A percentile compares a stretch with the other conserved stretches of the same genome.
Evolutionary conservation across 2,329 filamentous ascomycete species (phyloP).

Genomic region (Ophiostoma montium): DNA sequence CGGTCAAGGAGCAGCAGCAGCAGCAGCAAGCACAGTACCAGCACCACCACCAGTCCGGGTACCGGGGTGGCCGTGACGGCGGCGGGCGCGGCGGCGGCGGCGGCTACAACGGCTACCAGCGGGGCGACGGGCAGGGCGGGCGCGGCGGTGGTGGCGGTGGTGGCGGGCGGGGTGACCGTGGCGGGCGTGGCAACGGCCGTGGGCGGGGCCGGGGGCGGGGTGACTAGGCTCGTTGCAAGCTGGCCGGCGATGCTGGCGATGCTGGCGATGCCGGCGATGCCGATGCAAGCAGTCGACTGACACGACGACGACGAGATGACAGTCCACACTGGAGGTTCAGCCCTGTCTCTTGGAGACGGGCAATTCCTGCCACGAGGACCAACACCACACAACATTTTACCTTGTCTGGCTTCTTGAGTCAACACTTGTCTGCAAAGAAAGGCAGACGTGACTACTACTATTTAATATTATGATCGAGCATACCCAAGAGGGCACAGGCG

Average conservation of each 20-base stretch:
- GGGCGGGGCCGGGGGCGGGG: slow-evolving; percentile 24
- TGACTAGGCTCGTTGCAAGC: slow-evolving; percentile 5
- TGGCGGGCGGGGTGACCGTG: slow-evolving; percentile 23
- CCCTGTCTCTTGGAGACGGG: not conserved
- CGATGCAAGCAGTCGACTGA: not conserved
- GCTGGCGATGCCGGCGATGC: too few species aligned
- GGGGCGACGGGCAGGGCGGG: slow-evolving; percentile 37
- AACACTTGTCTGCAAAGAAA: slow-evolving; percentile 2
- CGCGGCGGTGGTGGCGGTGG: slow-evolving; percentile 24
- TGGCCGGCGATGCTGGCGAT: not conserved
- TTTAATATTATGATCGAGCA: slow-evolving; percentile 3
- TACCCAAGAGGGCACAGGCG: not conserved
- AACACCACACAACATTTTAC: not conserved
- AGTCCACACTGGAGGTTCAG: not conserved
- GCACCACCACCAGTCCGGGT: slow-evolving; percentile 29
- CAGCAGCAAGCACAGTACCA: slow-evolving; percentile 42
- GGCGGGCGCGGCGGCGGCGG: slow-evolving; percentile 39
- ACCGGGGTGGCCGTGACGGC: slow-evolving; percentile 43
- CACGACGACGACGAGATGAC: not conserved
- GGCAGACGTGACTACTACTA: slow-evolving; percentile 3
- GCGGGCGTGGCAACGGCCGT: slow-evolving; percentile 18
- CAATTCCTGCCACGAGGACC: not conserved
- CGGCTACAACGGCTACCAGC: slow-evolving; percentile 39
- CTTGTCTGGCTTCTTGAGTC: too few species aligned
- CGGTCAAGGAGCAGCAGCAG: slow-evolving; percentile 85